Evolutionary conservation across 768 basidiomycete species (phyloP), one percentile per base, ranked within the genome.

Genomic region (Leccinum rimulosum): DNA sequence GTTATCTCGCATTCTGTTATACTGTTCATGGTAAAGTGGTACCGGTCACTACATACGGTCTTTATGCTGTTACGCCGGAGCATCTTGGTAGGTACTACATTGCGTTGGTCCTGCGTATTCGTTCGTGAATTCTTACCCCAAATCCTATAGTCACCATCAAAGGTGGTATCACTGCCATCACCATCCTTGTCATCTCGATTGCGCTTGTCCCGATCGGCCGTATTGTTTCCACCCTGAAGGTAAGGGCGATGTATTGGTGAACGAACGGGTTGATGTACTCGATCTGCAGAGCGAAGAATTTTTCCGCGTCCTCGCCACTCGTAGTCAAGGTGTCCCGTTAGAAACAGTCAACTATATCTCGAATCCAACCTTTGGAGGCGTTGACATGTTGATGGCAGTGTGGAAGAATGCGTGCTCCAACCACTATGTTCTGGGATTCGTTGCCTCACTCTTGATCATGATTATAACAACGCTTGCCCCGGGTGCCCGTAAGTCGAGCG

Each of bases 1-100:
- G 45, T 14, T 73, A 69, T 54, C 56, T 74, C 9, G 61, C 62
- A 0, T 73, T 74, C 33, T 74, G 71, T 56, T 74, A 68, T 31
- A 50, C 62, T 3, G 69, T 66, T 47, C 67, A 69, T 30, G 57
- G 59, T 8, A 65, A 30, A 28, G 53, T 59, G 4, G 63, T 72
- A 12, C 70, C 72, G 28, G 63, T 73, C 45, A 70, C 58, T n/a
- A 62, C 64, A 6, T 61, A 61, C 7, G 68, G 68, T 8, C 57
- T 70, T 5, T 68, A 65, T 14, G 22, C 52, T 31, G 58, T 68
- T 15, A 68, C 66, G 1, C 63, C 62, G 2, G 6, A 63, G 19
- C 64, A 71, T 19, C 56, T 70, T 1, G 43, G 70, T 70, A 40
- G 17, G 70, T 62, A 1, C 2, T 36, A 1, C 17, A 15, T 49